phyloP scores from a whole-genome alignment of 1,284 basidiomycete species.

The Meripilus lineatus region DNA sequence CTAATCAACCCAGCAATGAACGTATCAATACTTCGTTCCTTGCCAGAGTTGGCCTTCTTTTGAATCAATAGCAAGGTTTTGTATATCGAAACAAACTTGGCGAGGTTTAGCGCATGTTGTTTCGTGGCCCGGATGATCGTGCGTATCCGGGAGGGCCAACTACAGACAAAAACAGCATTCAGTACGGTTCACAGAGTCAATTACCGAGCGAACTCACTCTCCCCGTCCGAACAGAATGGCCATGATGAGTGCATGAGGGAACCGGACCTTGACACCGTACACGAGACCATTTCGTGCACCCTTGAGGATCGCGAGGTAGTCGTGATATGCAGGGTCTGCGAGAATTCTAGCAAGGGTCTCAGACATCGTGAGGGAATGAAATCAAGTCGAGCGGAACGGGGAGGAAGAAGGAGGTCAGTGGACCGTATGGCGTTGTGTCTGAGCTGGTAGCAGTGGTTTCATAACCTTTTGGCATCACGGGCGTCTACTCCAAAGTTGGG shows the following conservation, averaged over 20 bases:
- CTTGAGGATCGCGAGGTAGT: conserved; percentile 89
- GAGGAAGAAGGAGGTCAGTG: neutral
- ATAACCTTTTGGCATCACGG: too few relatives aligned
- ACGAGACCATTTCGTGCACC: conserved; percentile 95
- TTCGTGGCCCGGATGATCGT: conserved; percentile 86
- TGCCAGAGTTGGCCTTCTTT: conserved; percentile 76
- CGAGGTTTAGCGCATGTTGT: conserved; percentile 85
- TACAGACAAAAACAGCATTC: conserved; percentile 24
- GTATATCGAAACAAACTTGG: conserved; percentile 93
- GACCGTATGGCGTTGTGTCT: neutral
- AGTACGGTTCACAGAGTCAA: neutral
- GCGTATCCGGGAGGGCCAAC: conserved; percentile 63
- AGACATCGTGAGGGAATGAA: conserved; percentile 15
- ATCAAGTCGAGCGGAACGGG: conserved; percentile 1
- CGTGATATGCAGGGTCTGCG: conserved; percentile 77
- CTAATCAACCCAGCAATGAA: conserved; percentile 91
- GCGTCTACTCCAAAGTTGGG: too few relatives aligned
- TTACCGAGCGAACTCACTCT: conserved; percentile 54
- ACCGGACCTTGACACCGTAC: conserved; percentile 88
- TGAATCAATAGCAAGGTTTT: conserved; percentile 84
- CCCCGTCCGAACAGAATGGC: conserved; percentile 91
- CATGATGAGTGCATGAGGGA: conserved; percentile 99
- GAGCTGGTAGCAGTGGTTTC: too few relatives aligned
- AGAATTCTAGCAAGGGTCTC: conserved; percentile 35
- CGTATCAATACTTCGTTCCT: conserved; percentile 78